Percentiles rank a stretch among this genome's conserved stretches.
Evolutionary conservation across 2,329 filamentous ascomycete species (phyloP).

Genomic region (Decorospora gaudefroyi): DNA sequence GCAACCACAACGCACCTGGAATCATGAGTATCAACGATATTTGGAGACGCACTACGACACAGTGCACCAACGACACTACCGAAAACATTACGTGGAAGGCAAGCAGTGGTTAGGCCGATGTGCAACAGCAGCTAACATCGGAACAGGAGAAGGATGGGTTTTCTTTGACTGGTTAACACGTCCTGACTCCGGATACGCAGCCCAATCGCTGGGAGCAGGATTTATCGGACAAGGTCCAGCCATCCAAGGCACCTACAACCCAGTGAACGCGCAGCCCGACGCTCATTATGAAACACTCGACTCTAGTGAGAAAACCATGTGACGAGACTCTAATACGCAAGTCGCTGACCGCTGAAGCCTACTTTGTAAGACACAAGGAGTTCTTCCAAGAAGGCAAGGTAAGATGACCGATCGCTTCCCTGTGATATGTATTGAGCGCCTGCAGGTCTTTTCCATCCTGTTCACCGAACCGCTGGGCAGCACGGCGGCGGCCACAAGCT

Average conservation of each 20-base stretch:
- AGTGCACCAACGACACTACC: background rate
- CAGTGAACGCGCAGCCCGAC: background rate
- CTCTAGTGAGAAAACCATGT: background rate
- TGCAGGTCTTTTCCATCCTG: slow-evolving; percentile 12
- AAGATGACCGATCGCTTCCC: rapidly evolving
- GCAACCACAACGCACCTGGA: background rate
- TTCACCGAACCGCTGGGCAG: no score
- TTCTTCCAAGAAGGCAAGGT: slow-evolving; percentile 14
- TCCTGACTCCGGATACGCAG: background rate
- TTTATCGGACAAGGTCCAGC: background rate
- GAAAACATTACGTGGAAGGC: slow-evolving; percentile 1
- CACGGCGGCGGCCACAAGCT: no score
- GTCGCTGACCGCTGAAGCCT: background rate
- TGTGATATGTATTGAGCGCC: background rate
- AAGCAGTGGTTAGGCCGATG: background rate
- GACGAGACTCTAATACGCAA: background rate
- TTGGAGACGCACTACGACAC: background rate
- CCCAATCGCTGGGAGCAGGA: background rate
- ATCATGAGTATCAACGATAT: background rate
- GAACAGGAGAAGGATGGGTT: background rate
- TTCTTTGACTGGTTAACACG: background rate
- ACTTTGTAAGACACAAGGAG: background rate
- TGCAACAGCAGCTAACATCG: background rate
- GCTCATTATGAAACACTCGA: background rate
- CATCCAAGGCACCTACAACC: background rate